Base-by-base conservation (phyloP, 176 grass and related monocot species). In the Oryza coarctata region DNA sequence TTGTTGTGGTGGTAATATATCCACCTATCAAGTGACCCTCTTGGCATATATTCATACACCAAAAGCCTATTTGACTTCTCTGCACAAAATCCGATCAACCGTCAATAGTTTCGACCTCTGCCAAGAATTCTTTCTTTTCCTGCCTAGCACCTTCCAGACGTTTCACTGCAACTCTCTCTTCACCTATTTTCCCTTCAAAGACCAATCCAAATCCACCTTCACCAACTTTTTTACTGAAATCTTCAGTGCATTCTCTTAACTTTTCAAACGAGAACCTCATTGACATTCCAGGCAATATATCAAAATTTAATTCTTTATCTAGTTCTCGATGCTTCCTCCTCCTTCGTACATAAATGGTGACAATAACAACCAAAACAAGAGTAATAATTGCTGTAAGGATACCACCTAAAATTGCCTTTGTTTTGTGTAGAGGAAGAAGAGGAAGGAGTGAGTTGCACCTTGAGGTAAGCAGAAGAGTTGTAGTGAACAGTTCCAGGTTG, bases 391-490 rank as follows among this genome's bases (percentile, higher is more conserved):
- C 34, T 80, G 27, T 82, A 69, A 80, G 39, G 33, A 23, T 32
- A 18, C 47, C 18, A 23, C 36, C 76, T 63, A 75, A 68, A 12
- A 63, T 65, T 10, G 17, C 3, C 13, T 79, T 36, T 67, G 34
- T 74, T 78, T 52, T 7, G 36, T 22, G 31, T 62, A 63, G 69
- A 50, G 47, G 1, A 49, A 31, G 67, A 31, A 30, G 33, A 17
- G 3, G 47, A 60, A 34, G 68, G 75, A 63, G 30, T 80, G 61
- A 80, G 28, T 63, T 89, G 76, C n/a, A 84, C 87, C 76, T 89
- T 89, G 39, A 84, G 22, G 76, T 80, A 89, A 68, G 76, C 82
- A 44, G 70, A 68, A 23, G 81, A 84, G 70, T 88, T 84, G 63
- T 80, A 84, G 15, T 80, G n/a, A 61, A 47, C 30, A 68, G 9